A percentile compares a stretch with the other conserved stretches of the same genome.
Conservation (phyloP, 305 asterid genomes). For the Vinca major region DNA sequence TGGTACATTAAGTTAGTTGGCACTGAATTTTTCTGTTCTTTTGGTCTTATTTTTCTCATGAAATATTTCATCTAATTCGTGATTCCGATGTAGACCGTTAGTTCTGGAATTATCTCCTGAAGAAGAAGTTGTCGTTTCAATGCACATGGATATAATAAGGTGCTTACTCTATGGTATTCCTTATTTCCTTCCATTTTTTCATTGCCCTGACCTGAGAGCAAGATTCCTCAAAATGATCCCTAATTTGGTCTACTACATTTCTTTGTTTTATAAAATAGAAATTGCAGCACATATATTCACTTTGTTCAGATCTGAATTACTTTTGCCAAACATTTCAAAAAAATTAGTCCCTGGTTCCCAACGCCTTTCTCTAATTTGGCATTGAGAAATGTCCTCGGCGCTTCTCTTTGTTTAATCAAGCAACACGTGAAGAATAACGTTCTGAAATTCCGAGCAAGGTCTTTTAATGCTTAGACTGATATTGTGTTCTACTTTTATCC, state of each 20-base stretch:
- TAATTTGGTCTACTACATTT: neutral
- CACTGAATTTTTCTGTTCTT: neutral
- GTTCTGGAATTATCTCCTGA: slow-evolving; percentile 82
- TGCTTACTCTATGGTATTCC: slow-evolving; percentile 14
- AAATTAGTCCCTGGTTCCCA: neutral
- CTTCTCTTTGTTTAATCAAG: neutral
- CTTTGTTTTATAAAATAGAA: neutral
- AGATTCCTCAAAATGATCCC: neutral
- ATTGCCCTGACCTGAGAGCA: neutral
- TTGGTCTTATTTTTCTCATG: neutral
- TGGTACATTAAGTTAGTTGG: neutral
- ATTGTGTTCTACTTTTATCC: neutral
- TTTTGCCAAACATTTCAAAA: neutral
- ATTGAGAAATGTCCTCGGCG: neutral
- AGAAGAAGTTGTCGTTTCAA: slow-evolving; percentile 84
- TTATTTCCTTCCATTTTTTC: slow-evolving; percentile 11
- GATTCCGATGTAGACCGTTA: slow-evolving; percentile 50
- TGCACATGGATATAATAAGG: slow-evolving; percentile 90
- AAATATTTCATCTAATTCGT: slow-evolving; percentile 11
- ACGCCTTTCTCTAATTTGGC: neutral
- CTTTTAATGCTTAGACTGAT: neutral
- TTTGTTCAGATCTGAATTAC: neutral
- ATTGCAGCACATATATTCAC: neutral
- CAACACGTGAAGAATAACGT: neutral
- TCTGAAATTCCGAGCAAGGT: neutral